Base-by-base conservation (phyloP, 192 early-diverging fungal species). In the Spizellomyces sp. region DNA sequence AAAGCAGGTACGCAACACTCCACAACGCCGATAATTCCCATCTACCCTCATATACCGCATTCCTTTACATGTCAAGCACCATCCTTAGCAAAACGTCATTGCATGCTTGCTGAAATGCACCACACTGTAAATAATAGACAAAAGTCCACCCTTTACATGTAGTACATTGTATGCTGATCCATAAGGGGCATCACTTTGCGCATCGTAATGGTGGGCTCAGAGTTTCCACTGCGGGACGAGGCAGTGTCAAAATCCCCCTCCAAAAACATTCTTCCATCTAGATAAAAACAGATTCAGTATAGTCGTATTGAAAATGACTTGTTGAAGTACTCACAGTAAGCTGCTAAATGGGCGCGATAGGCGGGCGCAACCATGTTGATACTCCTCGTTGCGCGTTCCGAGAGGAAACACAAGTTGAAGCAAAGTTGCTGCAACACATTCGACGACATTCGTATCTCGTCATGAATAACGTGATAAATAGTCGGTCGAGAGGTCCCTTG, bases 401-500 rank as follows among this genome's bases (percentile, higher is more conserved):
- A 91, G 54, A 93, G 76, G 72, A 92, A 95, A 67, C 93, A 95
- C 58, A 96, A 82, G 42, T 88, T 82, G 78, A 91, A 96, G 4
- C 91, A 92, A n/a, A 98, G 77, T 63, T 90, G 83, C 75, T 98
- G 94, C 48, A 95, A 74, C 48, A 86, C 81, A 69, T 98, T 93
- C 4, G 91, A 68, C 0, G 79, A 77, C 62, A 95, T 93, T 21
- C 85, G 81, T 71, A 90, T 89, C 58, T 97, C 95, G 64, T 98
- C 93, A 61, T 90, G 82, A 19, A 98, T 67, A 10, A 96, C 94
- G 57, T 90, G 88, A 82, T 98, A 98, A 67, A 92, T 90, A 4
- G 91, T 90, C 5, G 94, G 91, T 6, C 94, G 84, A 6, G 94
- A 95, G 4, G 94, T 96, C 45, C 96, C 95, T 76, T 95, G 93